Evolutionary conservation across 495 filamentous ascomycete genomes (phyloP), one percentile per base, ranked within the genome.

Genomic region (Corynascus novoguineensis): DNA sequence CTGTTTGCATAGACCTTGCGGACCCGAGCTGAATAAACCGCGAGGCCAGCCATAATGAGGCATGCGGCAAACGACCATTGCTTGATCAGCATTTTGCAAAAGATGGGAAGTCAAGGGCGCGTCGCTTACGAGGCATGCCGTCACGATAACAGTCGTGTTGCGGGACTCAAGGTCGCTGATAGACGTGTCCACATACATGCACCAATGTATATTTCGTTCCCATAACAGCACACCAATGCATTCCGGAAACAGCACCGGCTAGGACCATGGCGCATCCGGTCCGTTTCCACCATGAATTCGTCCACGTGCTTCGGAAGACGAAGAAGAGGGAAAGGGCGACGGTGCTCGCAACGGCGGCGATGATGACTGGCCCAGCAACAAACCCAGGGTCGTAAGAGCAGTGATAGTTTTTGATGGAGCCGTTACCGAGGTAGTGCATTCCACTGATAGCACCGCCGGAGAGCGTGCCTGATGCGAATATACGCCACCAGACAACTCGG

Each of bases 341-440:
- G 8, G 79, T 83, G 47, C 82, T 88, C 2, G 86, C 87, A 37
- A 81, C 75, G 4, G 87, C 75, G 15, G 90, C 89, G 58, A 95
- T 88, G 34, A 87, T 59, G 19, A 80, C 78, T 5, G 92, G 82
- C 2, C 83, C 89, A 8, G 83, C 69, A n/a, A 96, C 78, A 63
- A 83, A 80, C 5, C 66, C 69, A 11, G 70, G 60, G 8, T 60
- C 31, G 58, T 92, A 91, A 11, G 64, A 59, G 61, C 84, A 82
- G 7, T 62, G 60, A 64, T 96, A 96, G 67, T 95, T 93, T 14
- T 75, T 73, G 60, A 93, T 91, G 32, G 90, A 88, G 12, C 86
- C 78, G 64, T 95, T 88, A 25, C 89, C 89, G 42, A 95, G 73
- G 61, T 95, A 96, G 66, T 96, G 89, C 92, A 96, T 96, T 5